A percentile compares a stretch with the other conserved stretches of the same genome.
phyloP scores from a whole-genome alignment of 768 basidiomycete species.

The Agaricus sinodeliciosus region DNA sequence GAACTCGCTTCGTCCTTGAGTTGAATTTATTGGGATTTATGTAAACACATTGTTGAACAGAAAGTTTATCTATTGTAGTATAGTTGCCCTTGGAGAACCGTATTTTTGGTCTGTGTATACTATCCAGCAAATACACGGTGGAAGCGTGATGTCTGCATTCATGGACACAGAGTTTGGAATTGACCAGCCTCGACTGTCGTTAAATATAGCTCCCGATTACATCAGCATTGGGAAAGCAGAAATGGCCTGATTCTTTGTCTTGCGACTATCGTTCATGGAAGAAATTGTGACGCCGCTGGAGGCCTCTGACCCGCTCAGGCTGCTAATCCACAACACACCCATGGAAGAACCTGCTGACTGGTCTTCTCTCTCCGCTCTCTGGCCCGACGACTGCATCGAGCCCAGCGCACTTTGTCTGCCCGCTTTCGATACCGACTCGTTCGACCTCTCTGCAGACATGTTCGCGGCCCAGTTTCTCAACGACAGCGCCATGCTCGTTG shows the following conservation, averaged over 20 bases:
- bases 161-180: too few species aligned
- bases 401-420: constrained; percentile 43
- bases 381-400: constrained; percentile 54
- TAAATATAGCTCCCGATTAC: too few species aligned
- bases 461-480: constrained; percentile 29
- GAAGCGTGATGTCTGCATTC: too few species aligned
- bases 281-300: constrained; percentile 26
- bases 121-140: too few species aligned
- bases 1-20: too few species aligned
- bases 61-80: too few species aligned
- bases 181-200: too few species aligned
- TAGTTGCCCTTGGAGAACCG: too few species aligned
- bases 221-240: not conserved
- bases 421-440: constrained; percentile 19
- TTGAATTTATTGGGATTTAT: too few species aligned
- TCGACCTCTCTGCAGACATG: constrained; percentile 17
- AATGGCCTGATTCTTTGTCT: constrained; percentile 7
- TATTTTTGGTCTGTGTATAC: too few species aligned
- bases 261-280: not conserved
- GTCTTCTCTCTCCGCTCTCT: constrained; percentile 46
- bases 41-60: too few species aligned
- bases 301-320: constrained; percentile 50
- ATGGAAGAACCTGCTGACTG: constrained; percentile 44
- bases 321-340: constrained; percentile 42
- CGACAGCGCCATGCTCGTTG: constrained; percentile 11